These are phyloP conservation scores for Aaosphaeria arxii DNA, from an alignment of 2,329 filamentous ascomycete species.

Conservation along the genomic window DNA sequence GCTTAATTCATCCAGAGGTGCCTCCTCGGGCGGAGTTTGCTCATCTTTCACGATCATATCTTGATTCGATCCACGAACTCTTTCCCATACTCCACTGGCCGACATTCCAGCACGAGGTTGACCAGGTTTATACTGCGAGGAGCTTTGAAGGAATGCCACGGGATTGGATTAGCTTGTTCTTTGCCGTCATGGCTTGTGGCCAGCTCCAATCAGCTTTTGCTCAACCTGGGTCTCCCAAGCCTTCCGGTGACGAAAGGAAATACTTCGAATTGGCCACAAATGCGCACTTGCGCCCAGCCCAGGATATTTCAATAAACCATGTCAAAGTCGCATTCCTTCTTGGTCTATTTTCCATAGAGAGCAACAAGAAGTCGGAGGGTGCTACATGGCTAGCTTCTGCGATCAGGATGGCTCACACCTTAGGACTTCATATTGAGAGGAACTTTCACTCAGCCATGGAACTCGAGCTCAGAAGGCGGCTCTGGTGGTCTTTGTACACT, in stretches of 20 bases:
- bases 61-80: conserved; percentile 71
- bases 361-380: conserved; percentile 80
- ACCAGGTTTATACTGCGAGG: conserved; percentile 68
- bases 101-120: conserved; percentile 72
- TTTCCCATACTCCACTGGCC: conserved; percentile 89
- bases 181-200: conserved; percentile 78
- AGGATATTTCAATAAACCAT: conserved; percentile 73
- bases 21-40: conserved; percentile 70
- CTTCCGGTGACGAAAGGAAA: conserved; percentile 56
- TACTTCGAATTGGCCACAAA: conserved; percentile 70
- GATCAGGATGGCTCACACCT: conserved; percentile 76
- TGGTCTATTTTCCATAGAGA: conserved; percentile 77
- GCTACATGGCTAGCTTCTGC: conserved; percentile 83
- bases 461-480: conserved; percentile 77
- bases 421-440: conserved; percentile 75
- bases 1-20: conserved; percentile 58
- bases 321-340: conserved; percentile 70
- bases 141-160: conserved; percentile 60
- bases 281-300: conserved; percentile 76
- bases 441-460: conserved; percentile 73
- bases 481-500: conserved; percentile 94
- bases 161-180: conserved; percentile 77
- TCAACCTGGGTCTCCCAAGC: conserved; percentile 52
- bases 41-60: conserved; percentile 71
- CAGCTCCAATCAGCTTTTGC: conserved; percentile 66